These are phyloP conservation scores for Dillenia turbinata DNA, from an alignment of 164 flowering plant genomes.

Conservation along the genomic window DNA sequence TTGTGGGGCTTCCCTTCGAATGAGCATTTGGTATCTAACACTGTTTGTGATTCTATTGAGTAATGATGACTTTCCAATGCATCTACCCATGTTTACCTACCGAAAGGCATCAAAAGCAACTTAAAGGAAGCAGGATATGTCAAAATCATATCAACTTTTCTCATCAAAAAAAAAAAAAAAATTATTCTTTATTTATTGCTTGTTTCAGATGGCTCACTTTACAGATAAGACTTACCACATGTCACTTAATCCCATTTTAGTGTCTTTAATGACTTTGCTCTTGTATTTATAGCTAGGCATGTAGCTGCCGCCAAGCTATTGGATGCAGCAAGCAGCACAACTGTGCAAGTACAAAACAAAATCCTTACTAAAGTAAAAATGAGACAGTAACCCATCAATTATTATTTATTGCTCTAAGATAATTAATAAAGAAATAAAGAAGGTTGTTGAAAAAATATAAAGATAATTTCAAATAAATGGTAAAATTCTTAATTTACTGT, in stretches of 20 bases:
- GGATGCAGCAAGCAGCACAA: slow-evolving; percentile 6
- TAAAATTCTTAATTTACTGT: too few relatives aligned
- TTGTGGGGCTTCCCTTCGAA: too few relatives aligned
- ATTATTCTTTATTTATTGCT: slow-evolving; percentile 11
- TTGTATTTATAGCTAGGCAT: slow-evolving; percentile 6
- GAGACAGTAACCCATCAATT: neutral
- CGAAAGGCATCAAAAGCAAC: slow-evolving; percentile 9
- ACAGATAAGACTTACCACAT: slow-evolving; percentile 9
- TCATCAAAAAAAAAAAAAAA: neutral
- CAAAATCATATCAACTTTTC: slow-evolving; percentile 13
- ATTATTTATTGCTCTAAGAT: too few relatives aligned
- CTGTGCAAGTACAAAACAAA: slow-evolving; percentile 17
- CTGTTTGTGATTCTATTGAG: too few relatives aligned
- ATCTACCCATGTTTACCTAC: slow-evolving; percentile 9
- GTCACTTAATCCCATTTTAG: slow-evolving; percentile 13
- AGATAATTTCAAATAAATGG: too few relatives aligned
- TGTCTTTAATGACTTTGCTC: slow-evolving; percentile 7
- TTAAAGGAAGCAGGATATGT: slow-evolving; percentile 8
- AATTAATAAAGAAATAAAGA: too few relatives aligned
- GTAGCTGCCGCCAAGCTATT: slow-evolving; percentile 20
- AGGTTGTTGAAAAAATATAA: too few relatives aligned
- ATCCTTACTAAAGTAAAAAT: neutral
- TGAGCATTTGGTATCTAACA: too few relatives aligned
- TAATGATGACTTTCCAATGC: neutral
- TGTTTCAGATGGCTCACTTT: slow-evolving; percentile 10